Evolutionary conservation across 495 filamentous ascomycete species (phyloP).

Genomic region (Annulohypoxylon nitens): DNA sequence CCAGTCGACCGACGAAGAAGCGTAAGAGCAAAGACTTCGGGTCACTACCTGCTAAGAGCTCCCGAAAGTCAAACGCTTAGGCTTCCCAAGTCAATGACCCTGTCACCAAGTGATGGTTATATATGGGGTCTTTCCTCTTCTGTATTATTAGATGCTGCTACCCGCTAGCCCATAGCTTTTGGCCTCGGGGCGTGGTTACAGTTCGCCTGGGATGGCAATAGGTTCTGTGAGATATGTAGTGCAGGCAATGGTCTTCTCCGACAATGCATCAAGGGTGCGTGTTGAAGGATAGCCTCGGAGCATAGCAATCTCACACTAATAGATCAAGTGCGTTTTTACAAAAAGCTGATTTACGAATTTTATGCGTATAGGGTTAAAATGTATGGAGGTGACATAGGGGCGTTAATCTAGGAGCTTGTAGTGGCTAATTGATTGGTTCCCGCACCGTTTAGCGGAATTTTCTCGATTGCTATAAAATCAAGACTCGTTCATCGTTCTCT

Average conservation of each 20-base stretch:
- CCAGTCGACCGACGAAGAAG: conserved; percentile 73
- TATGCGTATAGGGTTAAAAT: conserved; percentile 6
- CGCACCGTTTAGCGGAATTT: conserved; percentile 39
- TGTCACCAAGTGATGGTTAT: background rate
- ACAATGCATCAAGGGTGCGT: background rate
- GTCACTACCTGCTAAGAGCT: conserved; percentile 37
- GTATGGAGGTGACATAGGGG: conserved; percentile 30
- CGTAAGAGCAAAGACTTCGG: conserved; percentile 58
- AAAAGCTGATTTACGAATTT: background rate
- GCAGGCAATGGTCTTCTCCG: background rate
- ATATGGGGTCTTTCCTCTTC: conserved; percentile 1
- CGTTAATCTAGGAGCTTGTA: conserved; percentile 12
- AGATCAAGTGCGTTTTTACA: conserved; percentile 7
- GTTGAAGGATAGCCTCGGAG: background rate
- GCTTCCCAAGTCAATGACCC: background rate
- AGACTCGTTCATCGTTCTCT: background rate
- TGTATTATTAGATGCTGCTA: conserved; percentile 9
- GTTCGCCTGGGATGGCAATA: conserved; percentile 23
- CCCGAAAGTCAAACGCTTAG: conserved; percentile 43
- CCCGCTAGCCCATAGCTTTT: background rate
- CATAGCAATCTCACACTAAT: conserved; percentile 1
- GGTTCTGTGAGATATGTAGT: conserved; percentile 29
- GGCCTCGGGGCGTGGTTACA: background rate
- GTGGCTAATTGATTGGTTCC: conserved; percentile 35
- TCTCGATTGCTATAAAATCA: conserved; percentile 22